Evolutionary conservation across 1,284 basidiomycete species (phyloP), one percentile per base, ranked within the genome.

Genomic region (Marasmius sp.): DNA sequence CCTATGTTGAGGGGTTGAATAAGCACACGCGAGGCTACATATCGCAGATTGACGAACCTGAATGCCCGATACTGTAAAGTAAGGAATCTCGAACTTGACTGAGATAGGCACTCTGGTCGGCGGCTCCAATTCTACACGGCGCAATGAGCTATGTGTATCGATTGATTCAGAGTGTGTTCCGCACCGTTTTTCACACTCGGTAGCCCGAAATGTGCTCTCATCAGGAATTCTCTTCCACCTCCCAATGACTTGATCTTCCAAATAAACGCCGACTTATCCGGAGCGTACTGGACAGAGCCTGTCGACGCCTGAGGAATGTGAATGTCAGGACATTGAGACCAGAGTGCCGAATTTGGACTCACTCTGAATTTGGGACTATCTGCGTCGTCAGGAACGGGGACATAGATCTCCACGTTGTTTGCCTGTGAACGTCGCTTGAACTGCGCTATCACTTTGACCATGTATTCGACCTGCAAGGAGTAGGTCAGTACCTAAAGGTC

Each of bases 171-270:
- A 41, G 11, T 18, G 41, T 45, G 37, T 11, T 11, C 72, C 90
- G 54, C 60, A 93, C 94, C 93, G 68, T 84, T 91, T 69, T 88
- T 86, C 12, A 97, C 95, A 68, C 90, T 93, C 0, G 95, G 95
- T 49, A 98, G 79, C 53, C 95, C 95, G 75, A 97, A 97, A 74
- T 98, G 96, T 1, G 96, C 95, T 18, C 95, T 83, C 95, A 97
- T 97, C 62, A 97, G 82, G 77, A 95, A 97, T 73, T 98, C 95
- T 55, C 93, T 86, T 43, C 92, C 94, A 8, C 95, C 95, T 5
- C 92, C 95, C 0, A 97, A 83, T 73, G 95, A 93, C 75, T 98
- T 98, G 77, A 98, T 97, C 78, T 97, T 97, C 96, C 95, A 98
- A 7, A 97, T 93, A 71, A 98, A 97, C 4, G 94, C 93, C 20